These are phyloP conservation scores for Dioscorea zingiberensis DNA, from an alignment of 106 monocot species.

Conservation along the genomic window DNA sequence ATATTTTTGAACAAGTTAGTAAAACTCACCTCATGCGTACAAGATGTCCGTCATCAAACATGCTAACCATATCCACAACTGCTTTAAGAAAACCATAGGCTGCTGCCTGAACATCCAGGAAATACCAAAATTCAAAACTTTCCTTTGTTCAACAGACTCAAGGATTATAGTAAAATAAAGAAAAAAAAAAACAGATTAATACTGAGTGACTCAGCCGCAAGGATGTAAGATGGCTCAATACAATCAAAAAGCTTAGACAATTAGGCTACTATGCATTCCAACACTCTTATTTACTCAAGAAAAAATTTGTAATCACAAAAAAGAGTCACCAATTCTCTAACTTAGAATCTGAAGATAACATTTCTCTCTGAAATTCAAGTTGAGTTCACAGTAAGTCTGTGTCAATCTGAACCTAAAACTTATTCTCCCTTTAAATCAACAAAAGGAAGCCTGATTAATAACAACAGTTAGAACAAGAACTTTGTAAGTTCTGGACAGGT, in stretches of 20 bases:
- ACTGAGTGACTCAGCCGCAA: not conserved
- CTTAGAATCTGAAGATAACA: not conserved
- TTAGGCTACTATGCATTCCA: not conserved
- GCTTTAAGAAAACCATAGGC: constrained; percentile 14
- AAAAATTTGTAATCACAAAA: not conserved
- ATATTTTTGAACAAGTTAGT: not conserved
- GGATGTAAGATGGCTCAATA: too few relatives aligned
- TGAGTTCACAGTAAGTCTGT: not conserved
- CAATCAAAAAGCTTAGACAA: not conserved
- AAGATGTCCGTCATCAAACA: constrained; percentile 5
- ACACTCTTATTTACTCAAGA: not conserved
- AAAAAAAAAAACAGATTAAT: not conserved
- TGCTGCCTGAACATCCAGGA: constrained; percentile 13
- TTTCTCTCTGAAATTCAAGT: not conserved
- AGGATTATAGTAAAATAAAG: not conserved
- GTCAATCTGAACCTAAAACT: too few relatives aligned
- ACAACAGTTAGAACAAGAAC: too few relatives aligned
- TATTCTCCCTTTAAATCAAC: too few relatives aligned
- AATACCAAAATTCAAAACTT: too few relatives aligned
- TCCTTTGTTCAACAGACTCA: not conserved
- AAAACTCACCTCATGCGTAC: constrained; percentile 13
- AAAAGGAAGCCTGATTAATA: too few relatives aligned
- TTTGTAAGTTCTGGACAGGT: too few relatives aligned
- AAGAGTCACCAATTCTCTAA: not conserved
- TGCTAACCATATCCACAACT: constrained; percentile 5